Evolutionary conservation across 345 rosid genomes (phyloP).

Genomic region (Pistacia vera): DNA sequence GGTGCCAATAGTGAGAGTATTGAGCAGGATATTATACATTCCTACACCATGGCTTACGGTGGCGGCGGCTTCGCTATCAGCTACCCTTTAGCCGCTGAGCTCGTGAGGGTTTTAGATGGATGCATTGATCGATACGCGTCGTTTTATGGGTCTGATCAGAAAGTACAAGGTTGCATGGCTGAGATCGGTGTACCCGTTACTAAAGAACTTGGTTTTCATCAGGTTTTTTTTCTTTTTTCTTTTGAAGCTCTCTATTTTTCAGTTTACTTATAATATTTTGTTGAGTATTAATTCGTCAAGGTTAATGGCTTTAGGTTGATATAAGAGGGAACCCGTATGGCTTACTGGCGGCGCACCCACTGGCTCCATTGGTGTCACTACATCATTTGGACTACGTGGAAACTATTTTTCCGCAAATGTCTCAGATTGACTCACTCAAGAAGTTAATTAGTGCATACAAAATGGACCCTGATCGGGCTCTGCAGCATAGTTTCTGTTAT

Average conservation of each 20-base stretch:
- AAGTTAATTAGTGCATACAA: slow-evolving; percentile 49
- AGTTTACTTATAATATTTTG: neutral
- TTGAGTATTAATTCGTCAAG: neutral
- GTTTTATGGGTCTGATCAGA: slow-evolving; percentile 88
- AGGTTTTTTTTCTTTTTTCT: slow-evolving; percentile 55
- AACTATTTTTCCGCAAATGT: slow-evolving; percentile 54
- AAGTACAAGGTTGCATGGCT: slow-evolving; percentile 71
- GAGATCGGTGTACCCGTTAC: slow-evolving; percentile 84
- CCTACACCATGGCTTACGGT: slow-evolving; percentile 84
- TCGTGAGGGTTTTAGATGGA: slow-evolving; percentile 73
- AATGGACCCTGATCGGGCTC: slow-evolving; percentile 64
- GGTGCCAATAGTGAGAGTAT: slow-evolving; percentile 87
- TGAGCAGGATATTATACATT: slow-evolving; percentile 77
- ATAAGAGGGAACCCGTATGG: slow-evolving; percentile 81
- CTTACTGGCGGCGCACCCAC: slow-evolving; percentile 77
- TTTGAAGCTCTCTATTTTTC: neutral
- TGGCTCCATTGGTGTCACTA: slow-evolving; percentile 77
- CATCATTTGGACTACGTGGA: slow-evolving; percentile 82
- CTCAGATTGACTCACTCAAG: slow-evolving; percentile 51
- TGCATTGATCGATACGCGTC: slow-evolving; percentile 74
- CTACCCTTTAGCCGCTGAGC: slow-evolving; percentile 70
- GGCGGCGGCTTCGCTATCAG: slow-evolving; percentile 92
- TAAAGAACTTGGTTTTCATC: slow-evolving; percentile 87
- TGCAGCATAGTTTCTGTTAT: slow-evolving; percentile 80
- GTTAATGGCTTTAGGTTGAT: slow-evolving; percentile 51